Evolutionary conservation across 306 rosid genomes (phyloP), one percentile per base, ranked within the genome.

Genomic region (Trichosanthes truncata): DNA sequence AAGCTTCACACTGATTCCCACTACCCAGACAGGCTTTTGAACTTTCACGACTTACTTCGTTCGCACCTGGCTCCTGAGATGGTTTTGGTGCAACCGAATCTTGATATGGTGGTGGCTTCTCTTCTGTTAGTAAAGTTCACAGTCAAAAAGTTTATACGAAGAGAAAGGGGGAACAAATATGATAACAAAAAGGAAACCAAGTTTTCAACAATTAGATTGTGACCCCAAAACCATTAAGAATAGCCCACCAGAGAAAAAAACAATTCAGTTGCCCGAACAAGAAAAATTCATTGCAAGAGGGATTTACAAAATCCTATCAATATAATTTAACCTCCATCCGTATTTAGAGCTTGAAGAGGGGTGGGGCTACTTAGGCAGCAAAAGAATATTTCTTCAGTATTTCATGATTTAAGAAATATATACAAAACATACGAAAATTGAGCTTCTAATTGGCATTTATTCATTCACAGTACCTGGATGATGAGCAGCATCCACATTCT

Each of bases 391-490:
- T 66, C 48, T 36, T 36, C 29, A 20, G 5, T 18, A 66, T 18
- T 66, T 66, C 73, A 1, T 38, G 48, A 66, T 35, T 66, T 66
- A 69, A 40, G 76, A 45, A 21, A 45, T 46, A 45, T 72, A 46
- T 17, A 4, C 5, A 26, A 45, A 71, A 21, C 36, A n/a, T 48
- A 49, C 2, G 15, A 46, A 41, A 15, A 21, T 31, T 40, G 52
- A 77, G 11, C 66, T 35, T 20, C 13, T 6, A 78, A 43, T 78
- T 60, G 57, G n/a, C 45, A 21, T 6, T 12, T 56, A 35, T 36
- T 36, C 18, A 23, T 6, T 26, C 23, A 41, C n/a, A 11, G 63
- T 86, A 94, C 98, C 98, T 91, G 96, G 74, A 81, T 83, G 86
- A 80, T 83, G 83, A 29, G 77, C 40, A 56, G 84, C 80, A 74